A percentile compares a stretch with the other conserved stretches of the same genome.
Conservation (phyloP, 441 rosid species). For the Mallotus japonicus region DNA sequence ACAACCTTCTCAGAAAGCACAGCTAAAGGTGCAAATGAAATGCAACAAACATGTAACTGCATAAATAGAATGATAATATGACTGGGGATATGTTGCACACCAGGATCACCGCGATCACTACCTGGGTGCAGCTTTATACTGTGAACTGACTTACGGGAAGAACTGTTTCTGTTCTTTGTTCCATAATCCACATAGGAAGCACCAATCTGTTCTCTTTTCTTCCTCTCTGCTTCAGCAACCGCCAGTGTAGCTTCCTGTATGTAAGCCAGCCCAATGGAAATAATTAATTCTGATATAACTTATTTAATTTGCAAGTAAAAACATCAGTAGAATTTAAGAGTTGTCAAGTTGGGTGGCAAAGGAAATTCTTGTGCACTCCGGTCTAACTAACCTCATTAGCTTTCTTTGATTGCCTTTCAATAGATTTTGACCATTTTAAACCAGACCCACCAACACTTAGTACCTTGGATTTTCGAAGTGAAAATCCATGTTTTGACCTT, state of each 20-base stretch:
- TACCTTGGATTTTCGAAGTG: constrained; percentile 88
- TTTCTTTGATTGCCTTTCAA: constrained; percentile 75
- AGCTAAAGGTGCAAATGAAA: constrained; percentile 7
- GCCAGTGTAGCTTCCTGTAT: constrained; percentile 88
- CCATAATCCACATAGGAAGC: constrained; percentile 34
- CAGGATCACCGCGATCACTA: constrained; percentile 23
- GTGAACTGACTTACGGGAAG: constrained; percentile 48
- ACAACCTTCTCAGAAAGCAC: background rate
- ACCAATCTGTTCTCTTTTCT: constrained; percentile 56
- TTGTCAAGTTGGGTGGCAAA: background rate
- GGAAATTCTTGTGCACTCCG: background rate
- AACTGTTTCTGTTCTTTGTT: constrained; percentile 43
- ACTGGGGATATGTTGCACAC: background rate
- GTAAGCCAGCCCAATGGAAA: constrained; percentile 16
- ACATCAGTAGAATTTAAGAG: constrained; percentile 7
- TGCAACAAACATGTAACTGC: background rate
- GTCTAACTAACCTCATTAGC: constrained; percentile 79
- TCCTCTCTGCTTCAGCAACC: constrained; percentile 77
- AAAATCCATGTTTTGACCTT: constrained; percentile 81
- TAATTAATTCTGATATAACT: constrained; percentile 13
- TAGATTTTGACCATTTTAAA: constrained; percentile 96
- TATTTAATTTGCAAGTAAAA: constrained; percentile 12
- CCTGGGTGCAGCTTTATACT: constrained; percentile 19
- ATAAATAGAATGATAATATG: background rate
- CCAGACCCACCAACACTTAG: constrained; percentile 84